Percentiles rank a stretch among this genome's conserved stretches.
These are phyloP conservation scores for Cytospora piceicola DNA, from an alignment of 2,329 filamentous ascomycete species.

Conservation along the genomic window DNA sequence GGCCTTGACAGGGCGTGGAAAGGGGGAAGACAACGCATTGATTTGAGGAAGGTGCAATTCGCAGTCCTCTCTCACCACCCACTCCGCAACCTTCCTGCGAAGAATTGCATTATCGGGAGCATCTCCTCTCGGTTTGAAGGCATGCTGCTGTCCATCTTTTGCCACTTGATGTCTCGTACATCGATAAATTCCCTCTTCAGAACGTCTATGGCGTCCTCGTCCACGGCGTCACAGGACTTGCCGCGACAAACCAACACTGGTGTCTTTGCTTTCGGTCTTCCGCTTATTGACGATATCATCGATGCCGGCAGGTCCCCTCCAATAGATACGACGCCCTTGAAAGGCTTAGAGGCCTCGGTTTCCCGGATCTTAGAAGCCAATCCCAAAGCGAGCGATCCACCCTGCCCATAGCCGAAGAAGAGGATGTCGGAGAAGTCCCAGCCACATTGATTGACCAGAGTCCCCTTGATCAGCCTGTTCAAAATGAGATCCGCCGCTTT, in stretches of 20 bases:
- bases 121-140: constrained; percentile 83
- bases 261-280: constrained; percentile 61
- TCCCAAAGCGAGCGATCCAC: constrained; percentile 64
- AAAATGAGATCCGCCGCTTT: constrained; percentile 52
- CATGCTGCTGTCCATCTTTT: constrained; percentile 76
- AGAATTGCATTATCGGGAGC: constrained; percentile 85
- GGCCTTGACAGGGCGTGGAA: background rate
- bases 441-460: constrained; percentile 59
- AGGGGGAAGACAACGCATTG: background rate
- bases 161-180: constrained; percentile 71
- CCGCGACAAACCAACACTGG: constrained; percentile 66
- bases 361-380: constrained; percentile 52
- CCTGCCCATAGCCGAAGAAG: constrained; percentile 70
- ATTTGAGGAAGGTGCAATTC: constrained; percentile 11
- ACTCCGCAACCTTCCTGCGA: constrained; percentile 64
- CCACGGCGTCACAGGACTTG: constrained; percentile 49
- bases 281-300: constrained; percentile 51
- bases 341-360: constrained; percentile 34
- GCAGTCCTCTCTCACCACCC: constrained; percentile 32
- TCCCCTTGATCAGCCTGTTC: constrained; percentile 53
- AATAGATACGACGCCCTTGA: constrained; percentile 56
- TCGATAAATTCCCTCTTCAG: constrained; percentile 69
- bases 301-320: constrained; percentile 59
- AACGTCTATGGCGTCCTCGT: constrained; percentile 64
- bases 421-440: constrained; percentile 64